phyloP scores from a whole-genome alignment of 345 rosid species.

The Linum usitatissimum region DNA sequence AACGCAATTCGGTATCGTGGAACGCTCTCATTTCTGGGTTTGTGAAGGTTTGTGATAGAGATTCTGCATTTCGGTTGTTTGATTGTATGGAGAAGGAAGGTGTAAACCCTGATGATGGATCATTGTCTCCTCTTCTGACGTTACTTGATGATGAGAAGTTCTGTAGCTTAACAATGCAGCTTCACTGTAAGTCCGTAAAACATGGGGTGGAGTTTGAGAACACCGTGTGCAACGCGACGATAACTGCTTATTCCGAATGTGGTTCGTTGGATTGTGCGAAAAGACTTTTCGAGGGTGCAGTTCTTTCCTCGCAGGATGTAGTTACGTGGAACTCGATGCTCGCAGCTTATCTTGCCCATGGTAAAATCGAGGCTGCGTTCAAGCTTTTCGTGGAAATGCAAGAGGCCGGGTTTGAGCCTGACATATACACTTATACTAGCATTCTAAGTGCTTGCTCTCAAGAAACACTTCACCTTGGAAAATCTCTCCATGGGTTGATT shows the following conservation, averaged over 20 bases:
- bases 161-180: conserved; percentile 25
- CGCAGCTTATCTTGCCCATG: conserved; percentile 45
- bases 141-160: conserved; percentile 42
- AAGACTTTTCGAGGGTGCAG: conserved; percentile 41
- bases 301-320: conserved; percentile 30
- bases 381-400: conserved; percentile 44
- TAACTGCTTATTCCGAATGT: conserved; percentile 53
- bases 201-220: conserved; percentile 34
- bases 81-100: conserved; percentile 45
- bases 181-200: conserved; percentile 52
- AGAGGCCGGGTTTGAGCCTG: conserved; percentile 32
- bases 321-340: conserved; percentile 73
- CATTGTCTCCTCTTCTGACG: conserved; percentile 70
- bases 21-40: conserved; percentile 69
- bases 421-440: conserved; percentile 58
- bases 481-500: conserved; percentile 47
- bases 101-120: conserved; percentile 45
- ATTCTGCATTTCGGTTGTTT: conserved; percentile 41
- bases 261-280: conserved; percentile 45
- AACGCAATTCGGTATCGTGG: conserved; percentile 55
- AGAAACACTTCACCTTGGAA: conserved; percentile 29
- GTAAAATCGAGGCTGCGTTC: conserved; percentile 37
- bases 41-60: conserved; percentile 31
- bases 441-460: conserved; percentile 47
- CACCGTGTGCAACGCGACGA: conserved; percentile 49